Evolutionary conservation across 495 filamentous ascomycete genomes (phyloP).

Genomic region (Neurospora discreta): DNA sequence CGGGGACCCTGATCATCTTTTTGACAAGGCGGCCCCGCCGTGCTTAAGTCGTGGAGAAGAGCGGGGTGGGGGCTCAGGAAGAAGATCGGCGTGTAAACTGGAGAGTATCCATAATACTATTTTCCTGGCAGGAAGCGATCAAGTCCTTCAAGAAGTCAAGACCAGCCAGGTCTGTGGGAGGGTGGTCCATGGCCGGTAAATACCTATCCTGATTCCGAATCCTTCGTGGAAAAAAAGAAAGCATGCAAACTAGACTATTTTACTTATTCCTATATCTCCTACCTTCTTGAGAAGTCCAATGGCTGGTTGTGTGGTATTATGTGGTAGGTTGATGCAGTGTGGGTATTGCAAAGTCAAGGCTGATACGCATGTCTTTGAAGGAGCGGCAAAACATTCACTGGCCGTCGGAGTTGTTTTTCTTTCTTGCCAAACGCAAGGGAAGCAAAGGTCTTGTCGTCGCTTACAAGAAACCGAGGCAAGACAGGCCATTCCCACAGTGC

Average conservation of each 20-base stretch:
- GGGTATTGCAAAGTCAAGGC: not conserved
- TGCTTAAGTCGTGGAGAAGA: not conserved
- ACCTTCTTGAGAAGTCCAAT: not conserved
- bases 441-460: not conserved
- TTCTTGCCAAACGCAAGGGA: not conserved
- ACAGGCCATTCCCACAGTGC: not conserved
- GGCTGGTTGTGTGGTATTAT: not conserved
- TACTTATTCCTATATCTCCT: not conserved
- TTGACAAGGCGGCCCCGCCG: not conserved
- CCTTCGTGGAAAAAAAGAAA: not conserved
- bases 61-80: not conserved
- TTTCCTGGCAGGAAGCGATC: not conserved
- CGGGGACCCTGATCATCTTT: slow-evolving; percentile 5
- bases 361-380: not conserved
- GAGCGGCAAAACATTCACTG: not conserved
- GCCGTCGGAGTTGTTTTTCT: not conserved
- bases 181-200: not conserved
- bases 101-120: not conserved
- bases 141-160: not conserved
- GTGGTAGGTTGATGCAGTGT: not conserved
- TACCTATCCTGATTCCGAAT: not conserved
- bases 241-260: not conserved
- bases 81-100: not conserved
- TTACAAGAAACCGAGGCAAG: not conserved
- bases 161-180: not conserved